Base-by-base conservation (phyloP, 108 stramenopile genomes). In the Aurantiochytrium sp. region DNA sequence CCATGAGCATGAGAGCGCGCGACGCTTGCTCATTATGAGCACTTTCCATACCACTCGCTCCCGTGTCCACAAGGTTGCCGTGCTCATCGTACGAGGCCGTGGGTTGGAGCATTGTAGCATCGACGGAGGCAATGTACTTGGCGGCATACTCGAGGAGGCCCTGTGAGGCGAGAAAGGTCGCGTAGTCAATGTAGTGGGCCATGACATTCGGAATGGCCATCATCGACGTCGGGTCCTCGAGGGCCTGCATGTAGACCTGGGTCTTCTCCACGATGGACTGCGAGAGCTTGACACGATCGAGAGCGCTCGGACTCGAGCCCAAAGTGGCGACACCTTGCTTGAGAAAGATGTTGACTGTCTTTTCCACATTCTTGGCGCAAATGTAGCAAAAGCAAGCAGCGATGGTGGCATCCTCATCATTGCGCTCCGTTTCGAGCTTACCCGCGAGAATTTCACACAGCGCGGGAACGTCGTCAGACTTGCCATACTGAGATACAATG, bases 381-480 rank as follows among this genome's bases (percentile, higher is more conserved):
- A 99, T 96, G 95, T 95, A 98, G 87, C 97, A 98, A 5, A 98
- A 93, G 44, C 96, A 95, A 5, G 98, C 98, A 89, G 76, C 76
- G 28, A 83, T 83, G 16, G 90, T 88, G 59, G 91, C 93, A 25
- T 88, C 90, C 42, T 89, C 53, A 90, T 98, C 97, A 5, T 96
- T 94, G 5, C 60, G 57, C 60, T 93, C 93, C 25, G 73, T 90
- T 90, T 97, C 96, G 44, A 99, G 94, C 47, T 94, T 89, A 58
- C 95, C 94, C 58, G 97, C 98, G 44, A 99, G 93, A 2, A 93
- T 93, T 53, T 96, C 95, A 89, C 97, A 98, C 5, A 99, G 95
- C 16, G 44, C 59, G 44, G 97, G 96, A 87, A 98, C 98, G 91
- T 98, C 96, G 16, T 97, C 97, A 45, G 95, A 94, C 89, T 95